Percentiles rank a stretch among this genome's conserved stretches.
phyloP scores from a whole-genome alignment of 139 green algal genomes.

The Deuterostichococcus epilithicus region DNA sequence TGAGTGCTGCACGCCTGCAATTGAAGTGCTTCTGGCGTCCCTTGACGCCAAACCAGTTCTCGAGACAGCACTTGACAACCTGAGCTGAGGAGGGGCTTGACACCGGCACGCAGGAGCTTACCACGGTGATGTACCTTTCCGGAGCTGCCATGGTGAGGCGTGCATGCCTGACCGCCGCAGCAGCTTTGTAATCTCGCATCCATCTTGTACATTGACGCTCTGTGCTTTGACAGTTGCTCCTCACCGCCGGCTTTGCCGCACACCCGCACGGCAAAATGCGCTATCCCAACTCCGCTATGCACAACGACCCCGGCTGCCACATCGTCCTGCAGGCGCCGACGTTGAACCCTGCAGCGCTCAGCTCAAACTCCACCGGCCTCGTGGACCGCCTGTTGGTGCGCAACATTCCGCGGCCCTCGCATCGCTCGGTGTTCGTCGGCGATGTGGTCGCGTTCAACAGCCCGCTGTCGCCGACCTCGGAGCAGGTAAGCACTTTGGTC shows the following conservation, averaged over 20 bases:
- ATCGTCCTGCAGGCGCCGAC: constrained; percentile 66
- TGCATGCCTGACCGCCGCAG: too few relatives aligned
- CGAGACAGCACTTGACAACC: too few relatives aligned
- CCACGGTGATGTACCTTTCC: neutral
- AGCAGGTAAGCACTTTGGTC: neutral
- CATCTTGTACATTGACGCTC: too few relatives aligned
- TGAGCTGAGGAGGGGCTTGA: neutral
- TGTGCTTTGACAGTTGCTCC: too few relatives aligned
- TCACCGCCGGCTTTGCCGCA: too few relatives aligned
- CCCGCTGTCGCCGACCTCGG: constrained; percentile 15
- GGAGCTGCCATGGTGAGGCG: neutral
- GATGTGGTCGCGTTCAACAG: constrained; percentile 65
- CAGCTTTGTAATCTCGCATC: too few relatives aligned
- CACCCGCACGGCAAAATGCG: too few relatives aligned
- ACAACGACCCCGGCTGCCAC: too few relatives aligned
- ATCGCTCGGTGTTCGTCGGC: constrained; percentile 35
- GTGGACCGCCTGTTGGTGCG: constrained; percentile 61
- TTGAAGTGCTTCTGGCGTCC: too few relatives aligned
- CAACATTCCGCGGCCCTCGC: constrained; percentile 42
- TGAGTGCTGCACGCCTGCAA: too few relatives aligned
- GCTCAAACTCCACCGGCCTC: constrained; percentile 2
- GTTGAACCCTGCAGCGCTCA: constrained; percentile 38
- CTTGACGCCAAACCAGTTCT: too few relatives aligned
- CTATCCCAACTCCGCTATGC: too few relatives aligned
- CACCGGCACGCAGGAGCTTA: neutral